Percentiles rank a stretch among this genome's conserved stretches.
Conservation (phyloP, 2,329 filamentous ascomycete species). For the Neonectria magnoliae region DNA sequence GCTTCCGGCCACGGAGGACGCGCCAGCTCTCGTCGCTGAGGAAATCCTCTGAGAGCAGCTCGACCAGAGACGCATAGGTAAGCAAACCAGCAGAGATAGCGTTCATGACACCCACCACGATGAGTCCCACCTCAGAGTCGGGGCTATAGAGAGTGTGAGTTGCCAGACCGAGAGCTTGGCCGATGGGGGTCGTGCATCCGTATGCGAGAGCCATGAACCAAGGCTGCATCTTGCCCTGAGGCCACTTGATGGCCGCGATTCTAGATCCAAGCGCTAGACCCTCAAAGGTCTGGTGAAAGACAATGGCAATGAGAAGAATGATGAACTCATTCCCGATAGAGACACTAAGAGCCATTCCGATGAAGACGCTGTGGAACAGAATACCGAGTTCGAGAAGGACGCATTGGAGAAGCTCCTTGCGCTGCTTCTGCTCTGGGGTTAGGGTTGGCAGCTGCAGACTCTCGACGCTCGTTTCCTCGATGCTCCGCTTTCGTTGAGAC, state of each 20-base stretch:
- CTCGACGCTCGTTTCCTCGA: slow-evolving; percentile 39
- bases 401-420: slow-evolving; percentile 78
- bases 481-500: slow-evolving; percentile 31
- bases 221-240: slow-evolving; percentile 54
- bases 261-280: slow-evolving; percentile 72
- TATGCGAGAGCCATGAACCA: slow-evolving; percentile 69
- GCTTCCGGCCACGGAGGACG: slow-evolving; percentile 61
- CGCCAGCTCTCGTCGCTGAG: slow-evolving; percentile 71
- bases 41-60: slow-evolving; percentile 78
- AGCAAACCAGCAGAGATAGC: slow-evolving; percentile 77
- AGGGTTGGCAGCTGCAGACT: slow-evolving; percentile 38
- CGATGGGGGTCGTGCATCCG: slow-evolving; percentile 71
- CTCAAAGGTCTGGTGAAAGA: slow-evolving; percentile 72
- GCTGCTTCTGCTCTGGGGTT: slow-evolving; percentile 64
- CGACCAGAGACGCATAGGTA: slow-evolving; percentile 76
- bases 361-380: slow-evolving; percentile 72
- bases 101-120: slow-evolving; percentile 80
- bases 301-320: slow-evolving; percentile 81
- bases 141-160: slow-evolving; percentile 78
- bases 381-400: slow-evolving; percentile 83
- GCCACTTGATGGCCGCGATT: slow-evolving; percentile 66
- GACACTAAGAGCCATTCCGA: slow-evolving; percentile 85
- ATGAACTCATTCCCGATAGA: slow-evolving; percentile 80
- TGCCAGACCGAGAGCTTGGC: slow-evolving; percentile 77
- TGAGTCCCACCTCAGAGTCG: slow-evolving; percentile 69